Base-by-base conservation (phyloP, 2,329 filamentous ascomycete species). In the Colletotrichum tamarilloi region DNA sequence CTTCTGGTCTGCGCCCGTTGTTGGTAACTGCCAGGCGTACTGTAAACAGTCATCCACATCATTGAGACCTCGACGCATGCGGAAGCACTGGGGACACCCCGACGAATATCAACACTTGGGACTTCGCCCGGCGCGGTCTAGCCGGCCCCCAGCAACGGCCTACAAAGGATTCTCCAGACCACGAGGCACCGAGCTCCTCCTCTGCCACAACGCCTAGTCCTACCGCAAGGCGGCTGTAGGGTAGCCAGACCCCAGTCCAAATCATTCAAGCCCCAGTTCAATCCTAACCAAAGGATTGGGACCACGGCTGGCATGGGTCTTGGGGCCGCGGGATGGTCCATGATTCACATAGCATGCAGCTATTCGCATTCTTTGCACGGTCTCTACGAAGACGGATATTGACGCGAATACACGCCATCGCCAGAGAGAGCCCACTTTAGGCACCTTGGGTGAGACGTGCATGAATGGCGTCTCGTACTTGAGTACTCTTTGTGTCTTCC, bases 231-330 rank as follows among this genome's bases (percentile, higher is more conserved):
- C 42, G 42, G 42, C 42, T 49, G 16, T 49, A 30, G 7, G 19
- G 42, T 35, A 38, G 28, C 22, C 30, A 58, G 60, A 63, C 28
- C 49, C 62, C 22, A 56, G 30, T 38, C 32, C 46, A 53, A 32
- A 57, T 42, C 49, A 22, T 46, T 49, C 14, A 5, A n/a, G 38
- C 42, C 63, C 63, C 26, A 14, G 57, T 28, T n/a, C 26, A 56
- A 46, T 62, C 14, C 63, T 35, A 57, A 56, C 68, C 63, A 49
- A 53, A n/a, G 35, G 46, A 35, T 56, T 35, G 63, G 68, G 56
- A 62, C 35, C 46, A 62, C 32, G 22, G 30, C 26, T 35, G 56
- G 42, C 46, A 71, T 67, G 63, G 68, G n/a, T 26, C 22, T 46
- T 14, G 24, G 55, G 26, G 28, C 32, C 53, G 53, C 19, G 32